Base-by-base conservation (phyloP, 257 asterid genomes). In the Solanum paucissectum region DNA sequence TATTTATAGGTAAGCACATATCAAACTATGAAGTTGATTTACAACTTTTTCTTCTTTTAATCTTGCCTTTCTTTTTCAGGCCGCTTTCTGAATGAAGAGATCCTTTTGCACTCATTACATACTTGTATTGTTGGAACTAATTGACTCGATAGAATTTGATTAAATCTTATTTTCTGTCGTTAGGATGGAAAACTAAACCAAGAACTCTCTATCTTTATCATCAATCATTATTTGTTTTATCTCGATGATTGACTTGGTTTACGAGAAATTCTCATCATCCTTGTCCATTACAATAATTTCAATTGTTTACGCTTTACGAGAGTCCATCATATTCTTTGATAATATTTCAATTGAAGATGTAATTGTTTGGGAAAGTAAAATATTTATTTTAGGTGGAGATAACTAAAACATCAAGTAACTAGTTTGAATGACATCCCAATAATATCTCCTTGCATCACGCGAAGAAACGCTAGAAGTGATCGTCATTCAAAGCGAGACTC, bases 1-100 rank as follows among this genome's bases (percentile, higher is more conserved):
- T 97, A 36, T 95, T 95, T 86, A 95, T 97, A 91, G 99, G 99
- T 96, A 93, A 68, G 6, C 46, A 18, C 25, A 36, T 69, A 76
- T 84, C 58, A 79, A 32, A 55, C 66, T n/a, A 52, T 6, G 14
- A 40, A 33, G 74, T 72, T 34, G 25, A 25, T 83, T 32, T 36
- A 46, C 49, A 86, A 20, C 38, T 83, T n/a, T 21, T 33, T 76
- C 55, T 34, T 23, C n/a, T 52, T 12, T 83, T 68, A 11, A 25
- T 12, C 20, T 49, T 16, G 33, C 16, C 83, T n/a, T 76, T 60
- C 42, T 84, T 86, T 83, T 92, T 89, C 94, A 96, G 99, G 99
- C 64, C 94, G 93, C 32, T 92, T 91, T 44, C 92, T 96, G 23
- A 81, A 94, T 73, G 98, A 96, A 92, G 94, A 93, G 79, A 83